Base-by-base conservation (phyloP, 164 flowering plant genomes). In the Vitis vinifera region DNA sequence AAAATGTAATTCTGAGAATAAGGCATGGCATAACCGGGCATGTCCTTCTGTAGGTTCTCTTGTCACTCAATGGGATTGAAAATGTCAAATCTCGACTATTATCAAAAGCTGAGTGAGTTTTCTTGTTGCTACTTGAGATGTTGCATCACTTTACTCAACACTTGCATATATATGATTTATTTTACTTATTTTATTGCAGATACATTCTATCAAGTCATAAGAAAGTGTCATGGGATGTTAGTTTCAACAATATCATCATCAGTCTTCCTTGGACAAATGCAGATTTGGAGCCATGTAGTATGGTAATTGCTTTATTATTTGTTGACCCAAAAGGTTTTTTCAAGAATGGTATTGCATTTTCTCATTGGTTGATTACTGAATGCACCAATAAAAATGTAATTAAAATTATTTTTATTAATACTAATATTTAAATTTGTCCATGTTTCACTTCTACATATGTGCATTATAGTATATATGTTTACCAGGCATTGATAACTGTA, bases 71-170 rank as follows among this genome's bases (percentile, higher is more conserved):
- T 85, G 85, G 90, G 57, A 81, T 95, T 62, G 79, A 81, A 73
- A 74, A 86, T 79, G 70, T 57, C 17, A 75, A 78, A 65, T 74
- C 77, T 16, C 89, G 99, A 63, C 44, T 95, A 23, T 55, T 76
- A 30, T 86, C 91, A 44, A 95, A 95, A 81, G 85, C 88, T 23
- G 86, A 87, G 99, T 92, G 78, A 77, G 97, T 88, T 66, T 51
- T 9, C 15, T 51, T 47, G 13, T 61, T 23, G 4, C n/a, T 63
- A 70, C 55, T 37, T 65, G 1, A 51, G 57, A 66, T 57, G 66
- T 62, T 27, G 31, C 37, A 57, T 53, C 13, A 2, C 27, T 52
- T 52, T 13, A 6, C 7, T 37, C 7, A 6, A 37, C 44, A 6
- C 19, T 9, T 57, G 17, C 6, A 19, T 16, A 3, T 6, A 9